Evolutionary conservation across 176 grass and related monocot species (phyloP), one percentile per base, ranked within the genome.

Genomic region (Zoysia japonica): DNA sequence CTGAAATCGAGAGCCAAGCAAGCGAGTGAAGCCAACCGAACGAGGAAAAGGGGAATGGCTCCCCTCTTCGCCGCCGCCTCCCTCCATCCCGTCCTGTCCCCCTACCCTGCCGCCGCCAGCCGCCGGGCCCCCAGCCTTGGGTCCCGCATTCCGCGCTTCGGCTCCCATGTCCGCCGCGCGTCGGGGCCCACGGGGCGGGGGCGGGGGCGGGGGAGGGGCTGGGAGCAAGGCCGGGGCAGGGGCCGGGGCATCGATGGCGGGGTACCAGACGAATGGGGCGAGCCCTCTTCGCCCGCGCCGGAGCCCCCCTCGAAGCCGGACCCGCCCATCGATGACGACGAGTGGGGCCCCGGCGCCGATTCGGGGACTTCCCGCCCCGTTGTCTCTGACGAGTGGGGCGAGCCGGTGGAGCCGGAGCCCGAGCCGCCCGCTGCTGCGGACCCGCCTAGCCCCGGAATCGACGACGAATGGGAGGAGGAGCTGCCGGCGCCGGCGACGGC

Each of bases 351-450:
- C 20, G 91, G 80, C 28, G 45, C 42, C 6, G 63, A 28, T 17
- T 44, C 61, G 5, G 70, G 48, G 41, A 80, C 59, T 71, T 76
- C 87, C 3, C 70, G 64, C 28, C 64, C 87, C 49, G 3, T 43
- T 37, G 83, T 92, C 70, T 35, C 69, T 49, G 95, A 98, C 35
- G 92, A 93, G 38, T 89, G 92, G 96, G 96, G 92, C 53, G 88
- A 99, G 88, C 83, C 89, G 3, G 40, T 59, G 11, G 75, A 41
- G 57, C 72, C 50, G 15, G 89, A 90, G 65, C 61, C 89, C 13
- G 87, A 97, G 80, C 74, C 73, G 41, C 70, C 79, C 47, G 87
- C 85, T 13, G 35, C 72, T 16, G 83, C 90, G 9, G 92, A 98
- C 76, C 86, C 92, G 43, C 88, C 92, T 9, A 84, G n/a, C 65